These are phyloP conservation scores for Firmiana major DNA, from an alignment of 345 rosid species.

Conservation along the genomic window DNA sequence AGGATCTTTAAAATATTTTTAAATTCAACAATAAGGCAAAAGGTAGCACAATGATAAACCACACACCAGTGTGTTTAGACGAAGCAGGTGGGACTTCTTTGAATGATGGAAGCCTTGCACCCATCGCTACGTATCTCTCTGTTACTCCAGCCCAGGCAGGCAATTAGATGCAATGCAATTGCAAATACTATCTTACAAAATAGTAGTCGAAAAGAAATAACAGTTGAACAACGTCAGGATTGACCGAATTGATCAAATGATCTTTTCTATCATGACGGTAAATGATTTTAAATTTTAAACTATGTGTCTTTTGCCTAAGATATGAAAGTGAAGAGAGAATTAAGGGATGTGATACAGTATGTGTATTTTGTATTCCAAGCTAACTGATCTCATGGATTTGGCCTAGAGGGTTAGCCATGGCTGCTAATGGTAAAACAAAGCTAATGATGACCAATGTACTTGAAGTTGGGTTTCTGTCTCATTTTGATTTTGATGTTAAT, in stretches of 20 bases:
- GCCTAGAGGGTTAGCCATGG: background rate
- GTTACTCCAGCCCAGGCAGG: slow-evolving; percentile 25
- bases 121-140: slow-evolving; percentile 61
- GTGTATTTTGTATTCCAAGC: background rate
- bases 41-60: slow-evolving; percentile 7
- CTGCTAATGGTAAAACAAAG: background rate
- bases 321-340: background rate
- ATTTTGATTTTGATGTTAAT: background rate
- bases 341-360: background rate
- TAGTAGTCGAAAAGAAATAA: no score
- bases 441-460: background rate
- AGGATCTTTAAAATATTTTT: background rate
- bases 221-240: no score
- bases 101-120: slow-evolving; percentile 64
- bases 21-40: background rate
- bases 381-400: background rate
- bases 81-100: slow-evolving; percentile 32
- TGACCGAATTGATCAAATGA: no score
- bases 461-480: background rate
- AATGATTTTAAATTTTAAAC: no score
- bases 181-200: no score
- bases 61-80: background rate
- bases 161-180: background rate
- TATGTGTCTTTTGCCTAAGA: no score
- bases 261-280: no score